Evolutionary conservation across 106 monocot species (phyloP).

Genomic region (Allium sativum): DNA sequence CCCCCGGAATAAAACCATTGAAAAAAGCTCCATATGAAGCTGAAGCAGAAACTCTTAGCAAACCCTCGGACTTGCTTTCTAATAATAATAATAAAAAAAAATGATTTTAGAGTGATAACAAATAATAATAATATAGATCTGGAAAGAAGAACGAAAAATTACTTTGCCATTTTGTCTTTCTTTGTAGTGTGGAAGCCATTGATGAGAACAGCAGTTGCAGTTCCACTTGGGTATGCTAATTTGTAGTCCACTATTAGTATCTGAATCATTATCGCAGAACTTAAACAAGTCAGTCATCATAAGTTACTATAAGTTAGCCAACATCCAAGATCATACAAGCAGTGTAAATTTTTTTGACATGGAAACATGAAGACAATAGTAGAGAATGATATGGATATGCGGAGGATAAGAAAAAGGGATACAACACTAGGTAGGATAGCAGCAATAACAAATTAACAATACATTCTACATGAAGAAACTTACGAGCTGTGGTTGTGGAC

Average conservation of each 20-base stretch:
- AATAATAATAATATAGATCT: too few relatives aligned
- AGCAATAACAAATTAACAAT: too few relatives aligned
- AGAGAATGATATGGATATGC: neutral
- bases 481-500: too few relatives aligned
- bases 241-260: conserved; percentile 22
- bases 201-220: conserved; percentile 19
- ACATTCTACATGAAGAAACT: too few relatives aligned
- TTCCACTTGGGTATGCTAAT: conserved; percentile 16
- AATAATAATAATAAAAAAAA: neutral
- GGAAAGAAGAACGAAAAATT: neutral
- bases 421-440: too few relatives aligned
- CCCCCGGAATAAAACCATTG: conserved; percentile 18
- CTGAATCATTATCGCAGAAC: neutral
- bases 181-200: conserved; percentile 21
- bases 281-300: neutral
- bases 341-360: neutral
- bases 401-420: too few relatives aligned
- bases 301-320: neutral
- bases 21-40: conserved; percentile 19
- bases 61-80: conserved; percentile 13
- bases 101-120: neutral
- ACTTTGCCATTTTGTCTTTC: conserved; percentile 13
- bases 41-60: conserved; percentile 8
- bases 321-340: neutral
- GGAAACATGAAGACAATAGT: neutral